A percentile compares a stretch with the other conserved stretches of the same genome.
Conservation (phyloP, 164 flowering plant genomes). For the Liriodendron chinense region DNA sequence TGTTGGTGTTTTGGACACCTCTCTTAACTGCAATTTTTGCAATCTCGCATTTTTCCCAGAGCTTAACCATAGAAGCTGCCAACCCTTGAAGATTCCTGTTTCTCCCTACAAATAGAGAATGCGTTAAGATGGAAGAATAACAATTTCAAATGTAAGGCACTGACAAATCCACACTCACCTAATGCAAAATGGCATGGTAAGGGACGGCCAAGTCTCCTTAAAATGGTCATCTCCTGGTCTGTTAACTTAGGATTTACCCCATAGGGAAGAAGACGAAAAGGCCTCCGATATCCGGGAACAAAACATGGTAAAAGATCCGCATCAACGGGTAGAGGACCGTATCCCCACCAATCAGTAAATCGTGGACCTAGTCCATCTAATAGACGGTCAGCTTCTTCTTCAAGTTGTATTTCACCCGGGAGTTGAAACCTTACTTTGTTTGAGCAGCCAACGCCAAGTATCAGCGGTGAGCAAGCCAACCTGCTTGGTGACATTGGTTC, state of each 20-base stretch:
- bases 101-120: slow-evolving; percentile 49
- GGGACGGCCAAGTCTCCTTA: slow-evolving; percentile 82
- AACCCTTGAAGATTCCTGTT: slow-evolving; percentile 88
- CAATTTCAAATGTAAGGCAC: not conserved
- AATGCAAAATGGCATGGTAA: slow-evolving; percentile 89
- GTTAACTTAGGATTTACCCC: slow-evolving; percentile 78
- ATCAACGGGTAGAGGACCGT: slow-evolving; percentile 91
- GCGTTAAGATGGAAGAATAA: not conserved
- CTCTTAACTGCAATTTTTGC: slow-evolving; percentile 93
- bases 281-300: slow-evolving; percentile 75
- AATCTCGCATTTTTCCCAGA: slow-evolving; percentile 96
- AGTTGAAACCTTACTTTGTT: slow-evolving; percentile 67
- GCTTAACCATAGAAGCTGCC: slow-evolving; percentile 82
- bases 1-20: slow-evolving; percentile 90
- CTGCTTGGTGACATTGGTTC: slow-evolving; percentile 16
- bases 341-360: slow-evolving; percentile 96
- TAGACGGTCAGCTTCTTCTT: slow-evolving; percentile 69
- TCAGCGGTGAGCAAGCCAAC: slow-evolving; percentile 30
- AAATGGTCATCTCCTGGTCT: slow-evolving; percentile 84
- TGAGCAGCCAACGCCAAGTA: slow-evolving; percentile 78
- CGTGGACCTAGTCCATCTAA: slow-evolving; percentile 96
- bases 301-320: slow-evolving; percentile 90
- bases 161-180: slow-evolving; percentile 41
- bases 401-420: slow-evolving; percentile 78
- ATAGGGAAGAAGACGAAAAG: slow-evolving; percentile 94